Base-by-base conservation (phyloP, 257 asterid genomes). In the Petunia secreta region DNA sequence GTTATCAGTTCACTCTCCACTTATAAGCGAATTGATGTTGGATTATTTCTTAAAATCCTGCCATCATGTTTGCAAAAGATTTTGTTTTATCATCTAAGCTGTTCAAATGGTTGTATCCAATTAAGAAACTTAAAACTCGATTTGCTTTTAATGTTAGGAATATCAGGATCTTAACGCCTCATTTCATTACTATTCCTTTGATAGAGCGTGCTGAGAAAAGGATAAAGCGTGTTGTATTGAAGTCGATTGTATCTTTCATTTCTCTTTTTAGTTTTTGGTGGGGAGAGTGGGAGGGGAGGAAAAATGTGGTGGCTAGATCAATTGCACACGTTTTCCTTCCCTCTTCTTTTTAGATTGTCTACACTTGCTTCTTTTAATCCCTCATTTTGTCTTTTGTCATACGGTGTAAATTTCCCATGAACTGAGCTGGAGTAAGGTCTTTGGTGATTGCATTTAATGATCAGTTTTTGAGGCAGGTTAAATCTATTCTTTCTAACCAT, bases 221-320 rank as follows among this genome's bases (percentile, higher is more conserved):
- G 62, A 50, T 71, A 71, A 48, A 71, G 15, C 1, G 76, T 48
- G 58, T 69, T 16, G 58, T 40, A 69, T 25, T 69, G 76, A 69
- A 44, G 58, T 69, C 4, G 59, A 46, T 69, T 46, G 16, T 63
- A 11, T 38, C 48, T 4, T 63, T 63, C 25, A 25, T 25, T 38
- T 11, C 48, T 38, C 71, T 14, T 63, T 38, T 63, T 63, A 38
- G 16, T 44, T 25, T 25, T 55, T 55, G 25, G 25, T 11, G 25
- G 16, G 5, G 5, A 62, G 13, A 2, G n/a, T 6, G 16, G 5
- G 5, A 62, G 13, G 6, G n/a, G 44, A 63, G 16, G 44, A 9
- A 14, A 63, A 63, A 0, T 8, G 46, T 38, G 69, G 69, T 63
- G 69, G 8, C 38, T 63, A 63, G 69, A 63, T 63, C 9, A 63